Evolutionary conservation across 2,329 filamentous ascomycete genomes (phyloP), one percentile per base, ranked within the genome.

Genomic region (Chaetomium sp.): DNA sequence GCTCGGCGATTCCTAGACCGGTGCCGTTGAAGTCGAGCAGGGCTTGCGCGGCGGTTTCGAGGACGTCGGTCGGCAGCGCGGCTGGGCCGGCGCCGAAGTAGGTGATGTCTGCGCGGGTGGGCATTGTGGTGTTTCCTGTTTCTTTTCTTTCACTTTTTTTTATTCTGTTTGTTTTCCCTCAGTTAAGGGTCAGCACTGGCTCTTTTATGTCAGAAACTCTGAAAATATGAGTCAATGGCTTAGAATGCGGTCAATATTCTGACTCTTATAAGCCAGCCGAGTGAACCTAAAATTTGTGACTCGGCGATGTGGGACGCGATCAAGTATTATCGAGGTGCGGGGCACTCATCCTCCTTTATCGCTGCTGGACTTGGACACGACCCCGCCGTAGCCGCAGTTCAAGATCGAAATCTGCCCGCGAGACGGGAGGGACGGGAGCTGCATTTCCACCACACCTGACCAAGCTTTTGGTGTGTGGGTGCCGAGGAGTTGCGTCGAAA

Each of bases 81-180:
- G 92, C 91, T 49, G 92, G 92, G 60, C 92, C 92, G 52, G 92
- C 91, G 59, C 91, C 91, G 65, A 95, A 96, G 74, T 95, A 94
- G 62, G 85, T 47, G 69, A 94, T 82, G 61, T 92, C 86, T 64
- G 83, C 78, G 72, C 89, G 79, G 61, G 81, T 76, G 66, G 87
- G 85, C 88, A 92, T 89, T 49, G 56, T 56, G 5, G 9, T 44
- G 4, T 27, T 42, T 7, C 33, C 38, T 35, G 19, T 36, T 49
- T 14, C 52, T 44, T 53, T 19, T 36, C 7, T 44, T 7, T 40
- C 12, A 40, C 7, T 37, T 4, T 52, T 37, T 41, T 32, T 48
- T 38, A 27, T 19, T 48, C 9, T 19, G 12, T 38, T 36, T 37
- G 7, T 9, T 19, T 42, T 8, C 6, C 12, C 7, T 27, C 3